Percentiles rank a stretch among this genome's conserved stretches.
Conservation (phyloP, 2,329 filamentous ascomycete species). For the Xylariaceae sp. region DNA sequence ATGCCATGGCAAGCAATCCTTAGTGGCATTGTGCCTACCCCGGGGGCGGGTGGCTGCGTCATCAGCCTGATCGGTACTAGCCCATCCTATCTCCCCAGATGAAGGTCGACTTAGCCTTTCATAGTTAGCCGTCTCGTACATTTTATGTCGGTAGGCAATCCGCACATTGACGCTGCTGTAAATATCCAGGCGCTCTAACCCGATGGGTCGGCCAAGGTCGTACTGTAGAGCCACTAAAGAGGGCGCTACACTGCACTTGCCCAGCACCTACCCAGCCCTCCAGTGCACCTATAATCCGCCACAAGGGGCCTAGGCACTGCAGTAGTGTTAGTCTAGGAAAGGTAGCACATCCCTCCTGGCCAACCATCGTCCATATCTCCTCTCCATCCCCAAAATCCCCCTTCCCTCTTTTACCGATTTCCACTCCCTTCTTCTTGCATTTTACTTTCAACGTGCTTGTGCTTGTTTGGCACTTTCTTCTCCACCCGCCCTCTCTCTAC, state of each 20-base stretch:
- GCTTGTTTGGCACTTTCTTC: slow-evolving; percentile 13
- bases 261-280: background rate
- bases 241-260: background rate
- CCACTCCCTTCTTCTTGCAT: slow-evolving; percentile 16
- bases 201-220: background rate
- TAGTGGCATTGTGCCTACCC: background rate
- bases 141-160: background rate
- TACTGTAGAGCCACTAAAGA: background rate
- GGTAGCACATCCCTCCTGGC: slow-evolving; percentile 2
- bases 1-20: background rate
- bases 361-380: slow-evolving; percentile 20
- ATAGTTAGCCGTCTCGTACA: background rate
- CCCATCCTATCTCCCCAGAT: background rate
- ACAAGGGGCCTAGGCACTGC: background rate
- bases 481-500: slow-evolving; percentile 11
- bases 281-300: background rate
- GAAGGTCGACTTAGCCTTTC: background rate
- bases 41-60: background rate
- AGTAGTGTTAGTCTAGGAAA: background rate
- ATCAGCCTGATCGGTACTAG: background rate
- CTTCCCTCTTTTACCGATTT: slow-evolving; percentile 12
- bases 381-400: slow-evolving; percentile 12
- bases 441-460: slow-evolving; percentile 18
- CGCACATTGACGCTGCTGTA: background rate
- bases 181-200: background rate